phyloP scores from a whole-genome alignment of 2,329 filamentous ascomycete genomes.

The Periconia sp. region DNA sequence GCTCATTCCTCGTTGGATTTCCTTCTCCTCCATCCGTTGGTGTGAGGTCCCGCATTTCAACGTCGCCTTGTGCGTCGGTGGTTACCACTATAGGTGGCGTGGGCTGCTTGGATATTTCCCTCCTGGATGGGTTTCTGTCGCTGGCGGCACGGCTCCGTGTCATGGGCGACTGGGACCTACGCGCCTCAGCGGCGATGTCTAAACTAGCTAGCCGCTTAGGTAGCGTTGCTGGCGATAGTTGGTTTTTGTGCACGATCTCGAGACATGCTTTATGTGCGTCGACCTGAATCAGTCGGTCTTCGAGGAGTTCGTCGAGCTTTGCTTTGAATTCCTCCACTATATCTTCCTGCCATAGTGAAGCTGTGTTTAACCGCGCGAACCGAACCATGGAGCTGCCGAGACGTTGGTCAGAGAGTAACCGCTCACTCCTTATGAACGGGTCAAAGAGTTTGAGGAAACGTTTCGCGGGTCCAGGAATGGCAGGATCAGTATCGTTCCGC shows the following conservation, averaged over 20 bases:
- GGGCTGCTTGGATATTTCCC: too few species aligned
- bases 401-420: slow-evolving; percentile 34
- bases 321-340: slow-evolving; percentile 28
- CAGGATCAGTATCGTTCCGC: neutral
- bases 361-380: slow-evolving; percentile 34
- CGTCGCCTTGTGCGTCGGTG: slow-evolving; percentile 15
- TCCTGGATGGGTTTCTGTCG: too few species aligned
- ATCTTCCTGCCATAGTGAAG: slow-evolving; percentile 19
- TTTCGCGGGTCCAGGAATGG: slow-evolving; percentile 6
- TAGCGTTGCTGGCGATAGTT: neutral
- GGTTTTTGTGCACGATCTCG: slow-evolving; percentile 6
- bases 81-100: neutral
- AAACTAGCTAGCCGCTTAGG: too few species aligned
- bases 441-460: slow-evolving; percentile 43
- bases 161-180: too few species aligned
- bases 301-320: slow-evolving; percentile 36
- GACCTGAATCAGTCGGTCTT: slow-evolving; percentile 29
- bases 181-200: too few species aligned
- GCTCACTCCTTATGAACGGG: slow-evolving; percentile 40
- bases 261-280: slow-evolving; percentile 21
- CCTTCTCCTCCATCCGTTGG: neutral
- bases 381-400: slow-evolving; percentile 43
- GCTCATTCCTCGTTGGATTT: neutral
- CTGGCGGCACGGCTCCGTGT: too few species aligned
- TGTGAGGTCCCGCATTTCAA: slow-evolving; percentile 4